A percentile compares a stretch with the other conserved stretches of the same genome.
These are phyloP conservation scores for Beta macrorhiza DNA, from an alignment of 179 eudicot species.

Conservation along the genomic window DNA sequence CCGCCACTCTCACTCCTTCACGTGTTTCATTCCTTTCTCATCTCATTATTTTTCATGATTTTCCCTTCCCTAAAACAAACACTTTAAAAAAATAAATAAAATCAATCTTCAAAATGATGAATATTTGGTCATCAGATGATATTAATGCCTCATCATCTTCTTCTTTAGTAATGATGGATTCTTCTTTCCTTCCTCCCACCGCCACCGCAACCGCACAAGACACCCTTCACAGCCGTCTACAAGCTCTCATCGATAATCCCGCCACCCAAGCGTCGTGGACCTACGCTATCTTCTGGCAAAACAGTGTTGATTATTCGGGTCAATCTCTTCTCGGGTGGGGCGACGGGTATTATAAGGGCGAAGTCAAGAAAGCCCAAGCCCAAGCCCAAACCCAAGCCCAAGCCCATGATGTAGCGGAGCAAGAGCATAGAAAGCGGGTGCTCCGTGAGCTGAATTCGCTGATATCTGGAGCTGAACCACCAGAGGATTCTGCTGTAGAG, in stretches of 20 bases:
- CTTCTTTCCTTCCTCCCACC: constrained; percentile 1
- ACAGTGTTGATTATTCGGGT: constrained; percentile 35
- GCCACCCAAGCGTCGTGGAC: constrained; percentile 56
- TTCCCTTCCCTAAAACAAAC: background rate
- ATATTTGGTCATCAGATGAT: constrained; percentile 44
- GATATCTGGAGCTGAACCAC: constrained; percentile 46
- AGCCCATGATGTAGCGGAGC: constrained; percentile 47
- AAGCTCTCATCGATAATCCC: constrained; percentile 60
- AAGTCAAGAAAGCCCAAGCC: constrained; percentile 27
- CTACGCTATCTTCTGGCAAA: constrained; percentile 95
- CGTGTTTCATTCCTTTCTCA: constrained; percentile 26
- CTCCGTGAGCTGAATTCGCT: constrained; percentile 72
- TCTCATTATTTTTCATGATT: constrained; percentile 12
- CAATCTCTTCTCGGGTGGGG: constrained; percentile 64
- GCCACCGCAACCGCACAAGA: constrained; percentile 40
- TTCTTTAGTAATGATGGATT: constrained; percentile 39
- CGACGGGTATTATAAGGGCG: constrained; percentile 84
- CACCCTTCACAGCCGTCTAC: constrained; percentile 68
- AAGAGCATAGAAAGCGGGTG: constrained; percentile 66
- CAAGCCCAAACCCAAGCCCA: background rate
- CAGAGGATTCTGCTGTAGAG: constrained; percentile 30
- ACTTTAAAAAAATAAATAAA: background rate
- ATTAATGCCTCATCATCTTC: constrained; percentile 24
- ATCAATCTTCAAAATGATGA: constrained; percentile 24
- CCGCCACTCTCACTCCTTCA: constrained; percentile 20